Conservation (phyloP, 140 eudicot genomes). For the Senecio squalidus region DNA sequence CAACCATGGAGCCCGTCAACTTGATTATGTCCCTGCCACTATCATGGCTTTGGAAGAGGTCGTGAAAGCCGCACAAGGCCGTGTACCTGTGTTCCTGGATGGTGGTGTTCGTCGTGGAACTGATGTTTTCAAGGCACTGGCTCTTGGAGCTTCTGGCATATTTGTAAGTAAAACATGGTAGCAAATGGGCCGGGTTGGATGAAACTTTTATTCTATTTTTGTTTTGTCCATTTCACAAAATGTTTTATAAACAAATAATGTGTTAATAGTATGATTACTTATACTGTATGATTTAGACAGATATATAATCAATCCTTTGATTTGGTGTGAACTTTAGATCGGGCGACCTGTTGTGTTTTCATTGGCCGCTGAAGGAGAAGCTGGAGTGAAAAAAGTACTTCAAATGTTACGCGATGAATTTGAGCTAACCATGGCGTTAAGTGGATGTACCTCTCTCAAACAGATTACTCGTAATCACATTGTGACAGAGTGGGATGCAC, state of each 20-base stretch:
- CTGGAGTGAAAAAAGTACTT: constrained; percentile 85
- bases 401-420: constrained; percentile 90
- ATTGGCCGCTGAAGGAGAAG: constrained; percentile 97
- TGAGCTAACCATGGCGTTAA: constrained; percentile 92
- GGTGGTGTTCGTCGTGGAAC: constrained; percentile 98
- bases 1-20: constrained; percentile 61
- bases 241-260: no score
- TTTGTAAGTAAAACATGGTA: constrained; percentile 55
- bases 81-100: constrained; percentile 81
- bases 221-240: no score
- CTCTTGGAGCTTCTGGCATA: constrained; percentile 93
- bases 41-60: constrained; percentile 97
- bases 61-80: constrained; percentile 96
- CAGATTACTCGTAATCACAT: constrained; percentile 91
- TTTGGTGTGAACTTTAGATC: constrained; percentile 35
- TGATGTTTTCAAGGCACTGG: constrained; percentile 91
- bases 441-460: constrained; percentile 74
- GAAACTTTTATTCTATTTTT: no score
- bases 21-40: constrained; percentile 66
- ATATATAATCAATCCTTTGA: not conserved
- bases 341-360: constrained; percentile 96
- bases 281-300: not conserved
- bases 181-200: no score
- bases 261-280: no score
- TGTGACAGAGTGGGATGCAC: constrained; percentile 85